These are phyloP conservation scores for Trapa bicornis DNA, from an alignment of 345 rosid species.

Conservation along the genomic window DNA sequence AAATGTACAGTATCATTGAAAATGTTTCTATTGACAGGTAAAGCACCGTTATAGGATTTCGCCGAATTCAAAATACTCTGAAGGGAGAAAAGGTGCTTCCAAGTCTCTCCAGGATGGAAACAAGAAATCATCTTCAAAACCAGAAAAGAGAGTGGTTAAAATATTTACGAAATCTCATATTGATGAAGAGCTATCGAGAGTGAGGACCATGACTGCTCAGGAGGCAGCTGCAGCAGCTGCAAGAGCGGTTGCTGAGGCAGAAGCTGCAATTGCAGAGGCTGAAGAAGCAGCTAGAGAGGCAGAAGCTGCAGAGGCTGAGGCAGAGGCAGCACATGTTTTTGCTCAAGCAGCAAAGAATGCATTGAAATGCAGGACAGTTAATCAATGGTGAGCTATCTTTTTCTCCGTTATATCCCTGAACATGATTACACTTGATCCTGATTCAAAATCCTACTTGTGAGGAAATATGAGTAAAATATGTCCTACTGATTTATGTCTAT, in stretches of 20 bases:
- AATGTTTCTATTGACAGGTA: conserved; percentile 30
- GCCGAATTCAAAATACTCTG: conserved; percentile 25
- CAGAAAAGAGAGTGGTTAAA: conserved; percentile 32
- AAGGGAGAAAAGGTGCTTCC: conserved; percentile 33
- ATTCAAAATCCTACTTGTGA: neutral
- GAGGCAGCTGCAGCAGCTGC: conserved; percentile 96
- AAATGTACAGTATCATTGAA: neutral
- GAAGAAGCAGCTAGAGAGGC: conserved; percentile 95
- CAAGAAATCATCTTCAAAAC: conserved; percentile 31
- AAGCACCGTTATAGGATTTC: conserved; percentile 70
- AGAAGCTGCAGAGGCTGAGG: conserved; percentile 90
- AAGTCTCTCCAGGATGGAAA: conserved; percentile 40
- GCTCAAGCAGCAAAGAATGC: conserved; percentile 39
- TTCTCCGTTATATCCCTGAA: neutral
- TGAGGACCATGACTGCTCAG: conserved; percentile 69
- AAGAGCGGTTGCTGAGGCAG: conserved; percentile 91
- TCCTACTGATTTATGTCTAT: neutral
- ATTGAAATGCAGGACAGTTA: conserved; percentile 11
- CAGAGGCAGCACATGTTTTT: conserved; percentile 81
- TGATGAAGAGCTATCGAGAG: conserved; percentile 45
- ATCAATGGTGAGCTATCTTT: conserved; percentile 8
- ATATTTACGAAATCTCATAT: conserved; percentile 38
- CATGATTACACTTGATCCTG: neutral
- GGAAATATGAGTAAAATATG: neutral
- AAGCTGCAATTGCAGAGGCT: conserved; percentile 86